Base-by-base conservation (phyloP, 1,139 yeast genomes). In the Scheffersomyces segobiensis region DNA sequence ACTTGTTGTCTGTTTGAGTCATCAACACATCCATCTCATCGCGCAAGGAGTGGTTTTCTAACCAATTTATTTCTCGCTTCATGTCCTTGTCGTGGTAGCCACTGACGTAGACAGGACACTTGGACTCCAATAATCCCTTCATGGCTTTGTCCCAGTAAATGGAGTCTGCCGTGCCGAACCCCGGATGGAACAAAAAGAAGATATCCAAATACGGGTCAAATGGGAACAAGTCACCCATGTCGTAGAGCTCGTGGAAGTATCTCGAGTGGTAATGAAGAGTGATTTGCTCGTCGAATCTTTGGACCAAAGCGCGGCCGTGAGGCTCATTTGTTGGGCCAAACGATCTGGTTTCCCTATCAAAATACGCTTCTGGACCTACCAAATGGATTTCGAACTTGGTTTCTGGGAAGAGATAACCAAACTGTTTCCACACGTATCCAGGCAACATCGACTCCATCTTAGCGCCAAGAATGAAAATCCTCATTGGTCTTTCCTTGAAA, bases 191-290 rank as follows among this genome's bases (percentile, higher is more conserved):
- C 56, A 91, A 79, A 82, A 92, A 93, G 77, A 95, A 95, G 39
- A 87, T 86, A 72, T 95, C 99, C 72, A 91, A 83, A 74, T 93
- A 95, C 50, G 99, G 99, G 73, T 95, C 99, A 72, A 93, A 95
- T 18, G 99, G 99, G 87, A 93, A 92, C 71, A 95, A 89, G 74
- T 93, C 98, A 66, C 95, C 96, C 59, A 91, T 88, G 66, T 92
- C 92, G 74, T 95, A 97, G 59, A 90, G 81, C 55, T 90, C 95
- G 70, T 93, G 93, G 86, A 95, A 95, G 73, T 89, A 93, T 68
- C 90, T 89, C 2, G 98, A 91, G 73, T 93, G 97, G 75, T 90
- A 89, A 60, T 89, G 85, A 64, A 93, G 81, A 42, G 90, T 81
- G 69, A 95, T 76, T 61, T 89, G 87, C 56, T 87, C 89, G 73